These are phyloP conservation scores for Fusarium clavum DNA, from an alignment of 2,329 filamentous ascomycete species.

Conservation along the genomic window DNA sequence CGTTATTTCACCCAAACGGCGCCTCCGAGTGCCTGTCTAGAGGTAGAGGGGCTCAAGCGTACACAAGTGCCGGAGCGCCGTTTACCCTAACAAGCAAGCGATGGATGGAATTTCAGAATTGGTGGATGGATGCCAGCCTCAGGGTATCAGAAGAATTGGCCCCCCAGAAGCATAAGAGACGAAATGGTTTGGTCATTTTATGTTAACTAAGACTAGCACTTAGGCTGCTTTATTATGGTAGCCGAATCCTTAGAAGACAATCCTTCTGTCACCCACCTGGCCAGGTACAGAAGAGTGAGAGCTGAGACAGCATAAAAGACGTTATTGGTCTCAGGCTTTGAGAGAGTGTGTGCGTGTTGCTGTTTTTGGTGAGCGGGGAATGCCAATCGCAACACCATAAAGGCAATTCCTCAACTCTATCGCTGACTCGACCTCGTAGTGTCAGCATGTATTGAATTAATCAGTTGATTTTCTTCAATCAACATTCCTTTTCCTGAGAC, in stretches of 20 bases:
- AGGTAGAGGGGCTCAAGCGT: slow-evolving; percentile 23
- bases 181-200: too few relatives aligned
- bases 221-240: too few relatives aligned
- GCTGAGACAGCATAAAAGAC: slow-evolving; percentile 39
- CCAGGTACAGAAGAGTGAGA: slow-evolving; percentile 1
- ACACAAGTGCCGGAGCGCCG: slow-evolving; percentile 34
- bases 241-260: too few relatives aligned
- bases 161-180: too few relatives aligned
- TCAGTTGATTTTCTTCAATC: slow-evolving; percentile 11
- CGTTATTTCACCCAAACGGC: slow-evolving; percentile 32
- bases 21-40: slow-evolving; percentile 23
- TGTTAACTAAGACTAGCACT: too few relatives aligned
- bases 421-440: not conserved
- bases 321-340: slow-evolving; percentile 36
- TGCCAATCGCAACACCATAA: not conserved
- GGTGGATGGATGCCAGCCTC: not conserved
- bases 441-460: slow-evolving; percentile 8
- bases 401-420: not conserved
- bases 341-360: slow-evolving; percentile 3
- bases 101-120: not conserved
- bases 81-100: slow-evolving; percentile 2
- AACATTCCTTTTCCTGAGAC: slow-evolving; percentile 9
- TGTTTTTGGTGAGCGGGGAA: slow-evolving; percentile 20
- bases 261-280: too few relatives aligned
- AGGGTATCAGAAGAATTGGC: too few relatives aligned